Evolutionary conservation across 148 eudicot species (phyloP).

Genomic region (Nepenthes gracilis): DNA sequence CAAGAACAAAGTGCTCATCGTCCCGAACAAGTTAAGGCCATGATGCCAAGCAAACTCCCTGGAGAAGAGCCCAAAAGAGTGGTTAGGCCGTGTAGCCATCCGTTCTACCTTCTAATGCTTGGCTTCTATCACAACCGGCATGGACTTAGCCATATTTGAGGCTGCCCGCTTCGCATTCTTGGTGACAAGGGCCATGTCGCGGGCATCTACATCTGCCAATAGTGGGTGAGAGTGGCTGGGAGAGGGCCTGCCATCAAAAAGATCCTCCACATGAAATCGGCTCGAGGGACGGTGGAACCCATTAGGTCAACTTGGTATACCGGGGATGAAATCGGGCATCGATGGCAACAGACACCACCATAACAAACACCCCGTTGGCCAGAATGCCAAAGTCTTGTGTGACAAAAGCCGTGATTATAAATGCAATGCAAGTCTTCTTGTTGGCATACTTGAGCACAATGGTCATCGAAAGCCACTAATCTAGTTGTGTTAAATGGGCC

Average conservation of each 20-base stretch:
- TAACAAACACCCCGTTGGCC: slow-evolving; percentile 45
- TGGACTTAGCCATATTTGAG: slow-evolving; percentile 36
- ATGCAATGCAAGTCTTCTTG: slow-evolving; percentile 54
- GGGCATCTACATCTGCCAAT: slow-evolving; percentile 57
- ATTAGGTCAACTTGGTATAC: slow-evolving; percentile 15
- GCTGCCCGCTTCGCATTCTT: slow-evolving; percentile 40
- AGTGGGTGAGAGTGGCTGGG: slow-evolving; percentile 40
- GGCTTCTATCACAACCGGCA: slow-evolving; percentile 24
- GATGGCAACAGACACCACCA: slow-evolving; percentile 24
- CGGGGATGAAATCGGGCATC: slow-evolving; percentile 29
- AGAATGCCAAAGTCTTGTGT: slow-evolving; percentile 66
- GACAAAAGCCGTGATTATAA: slow-evolving; percentile 54
- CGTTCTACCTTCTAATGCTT: slow-evolving; percentile 20
- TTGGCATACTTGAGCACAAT: slow-evolving; percentile 66
- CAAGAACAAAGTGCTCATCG: slow-evolving; percentile 54
- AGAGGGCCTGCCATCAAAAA: slow-evolving; percentile 41
- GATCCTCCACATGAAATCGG: slow-evolving; percentile 50
- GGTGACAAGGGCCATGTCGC: slow-evolving; percentile 51
- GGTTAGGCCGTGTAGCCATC: background rate
- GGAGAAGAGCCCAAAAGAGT: slow-evolving; percentile 40
- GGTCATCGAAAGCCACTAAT: slow-evolving; percentile 58
- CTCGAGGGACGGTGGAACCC: slow-evolving; percentile 29
- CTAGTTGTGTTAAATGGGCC: slow-evolving; percentile 1
- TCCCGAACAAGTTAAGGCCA: slow-evolving; percentile 47
- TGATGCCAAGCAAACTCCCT: slow-evolving; percentile 38